phyloP scores from a whole-genome alignment of 306 rosid genomes.

The Urtica urens region DNA sequence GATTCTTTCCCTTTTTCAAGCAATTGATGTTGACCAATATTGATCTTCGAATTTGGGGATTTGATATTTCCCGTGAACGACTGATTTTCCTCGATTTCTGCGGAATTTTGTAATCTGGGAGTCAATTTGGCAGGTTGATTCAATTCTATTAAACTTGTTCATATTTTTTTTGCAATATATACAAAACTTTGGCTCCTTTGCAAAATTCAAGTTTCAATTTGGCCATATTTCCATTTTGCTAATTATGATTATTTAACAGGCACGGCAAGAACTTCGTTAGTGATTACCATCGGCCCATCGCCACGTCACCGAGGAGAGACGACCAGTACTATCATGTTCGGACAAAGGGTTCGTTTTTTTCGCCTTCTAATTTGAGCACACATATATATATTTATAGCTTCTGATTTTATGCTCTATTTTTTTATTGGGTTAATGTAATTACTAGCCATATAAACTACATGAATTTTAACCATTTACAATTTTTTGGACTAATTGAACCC shows the following conservation, averaged over 20 bases:
- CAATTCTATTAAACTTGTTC: too few species aligned
- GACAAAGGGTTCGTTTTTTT: constrained; percentile 72
- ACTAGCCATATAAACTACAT: too few species aligned
- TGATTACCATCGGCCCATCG: constrained; percentile 91
- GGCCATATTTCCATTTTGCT: background rate
- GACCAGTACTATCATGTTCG: constrained; percentile 91
- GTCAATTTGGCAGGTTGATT: too few species aligned
- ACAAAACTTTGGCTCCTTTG: too few species aligned
- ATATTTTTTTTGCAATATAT: too few species aligned
- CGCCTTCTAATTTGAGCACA: background rate
- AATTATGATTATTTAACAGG: constrained; percentile 35
- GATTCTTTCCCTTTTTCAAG: too few species aligned
- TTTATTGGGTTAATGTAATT: background rate
- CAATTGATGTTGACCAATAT: background rate
- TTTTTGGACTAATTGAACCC: too few species aligned
- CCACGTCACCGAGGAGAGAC: constrained; percentile 99
- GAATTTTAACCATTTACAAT: too few species aligned
- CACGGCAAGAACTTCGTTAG: constrained; percentile 88
- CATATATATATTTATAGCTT: background rate
- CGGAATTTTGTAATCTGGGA: too few species aligned
- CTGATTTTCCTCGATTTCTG: too few species aligned
- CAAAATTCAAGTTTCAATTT: too few species aligned
- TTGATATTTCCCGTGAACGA: background rate
- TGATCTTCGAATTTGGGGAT: background rate
- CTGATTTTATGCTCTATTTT: background rate